Conservation (phyloP, 257 asterid species). For the Nicotiana tomentosiformis region DNA sequence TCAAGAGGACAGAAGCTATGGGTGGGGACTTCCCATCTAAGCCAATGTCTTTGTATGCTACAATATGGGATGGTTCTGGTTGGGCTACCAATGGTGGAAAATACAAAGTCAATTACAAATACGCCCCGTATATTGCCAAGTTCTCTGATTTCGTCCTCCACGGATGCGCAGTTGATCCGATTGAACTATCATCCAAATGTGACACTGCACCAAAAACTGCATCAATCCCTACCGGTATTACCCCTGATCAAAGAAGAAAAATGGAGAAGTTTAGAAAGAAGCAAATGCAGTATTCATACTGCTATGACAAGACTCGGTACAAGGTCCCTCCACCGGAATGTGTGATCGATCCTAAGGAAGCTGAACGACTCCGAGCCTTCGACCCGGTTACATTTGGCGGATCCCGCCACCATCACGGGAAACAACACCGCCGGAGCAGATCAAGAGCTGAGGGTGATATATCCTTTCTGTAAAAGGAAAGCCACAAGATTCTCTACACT, state of each 20-base stretch:
- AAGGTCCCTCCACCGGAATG: constrained; percentile 53
- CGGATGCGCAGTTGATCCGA: constrained; percentile 67
- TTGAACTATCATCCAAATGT: constrained; percentile 37
- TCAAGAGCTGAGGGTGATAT: constrained; percentile 15
- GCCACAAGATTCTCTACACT: background rate
- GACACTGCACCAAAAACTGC: constrained; percentile 17
- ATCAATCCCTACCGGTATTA: constrained; percentile 31
- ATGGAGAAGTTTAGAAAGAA: constrained; percentile 55
- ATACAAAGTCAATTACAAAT: constrained; percentile 62
- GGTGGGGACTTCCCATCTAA: constrained; percentile 87
- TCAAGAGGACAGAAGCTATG: constrained; percentile 56
- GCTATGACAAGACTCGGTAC: constrained; percentile 68
- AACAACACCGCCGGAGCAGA: constrained; percentile 39
- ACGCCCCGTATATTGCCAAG: constrained; percentile 60
- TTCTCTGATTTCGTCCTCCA: constrained; percentile 71
- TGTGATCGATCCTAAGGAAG: constrained; percentile 44
- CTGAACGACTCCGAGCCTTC: constrained; percentile 44
- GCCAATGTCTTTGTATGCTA: constrained; percentile 77
- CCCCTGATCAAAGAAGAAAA: constrained; percentile 31
- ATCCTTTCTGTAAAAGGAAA: constrained; percentile 29
- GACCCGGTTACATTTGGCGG: constrained; percentile 71
- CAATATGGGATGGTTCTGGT: constrained; percentile 86
- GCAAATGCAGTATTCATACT: constrained; percentile 69
- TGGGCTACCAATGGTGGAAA: constrained; percentile 93
- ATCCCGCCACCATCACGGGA: constrained; percentile 39